phyloP scores from a whole-genome alignment of 1,284 basidiomycete genomes.

The Gomphus sp. region DNA sequence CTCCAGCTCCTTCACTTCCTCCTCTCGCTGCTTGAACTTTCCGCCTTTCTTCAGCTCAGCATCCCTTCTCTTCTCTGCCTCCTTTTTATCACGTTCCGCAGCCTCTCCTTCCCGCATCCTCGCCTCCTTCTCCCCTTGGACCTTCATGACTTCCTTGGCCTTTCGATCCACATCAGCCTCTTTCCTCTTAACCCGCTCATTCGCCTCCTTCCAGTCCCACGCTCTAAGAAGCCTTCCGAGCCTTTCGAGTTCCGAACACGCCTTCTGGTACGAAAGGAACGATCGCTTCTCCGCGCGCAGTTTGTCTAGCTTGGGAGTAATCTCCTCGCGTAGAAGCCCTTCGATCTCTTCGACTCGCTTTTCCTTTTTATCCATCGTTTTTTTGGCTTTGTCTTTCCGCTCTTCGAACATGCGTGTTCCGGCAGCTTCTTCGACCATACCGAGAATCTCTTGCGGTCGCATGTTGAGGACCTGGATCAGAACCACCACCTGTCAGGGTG shows the following conservation, averaged over 20 bases:
- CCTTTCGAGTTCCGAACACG: conserved; percentile 83
- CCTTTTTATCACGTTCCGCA: conserved; percentile 48
- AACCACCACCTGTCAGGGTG: not conserved
- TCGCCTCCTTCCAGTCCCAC: conserved; percentile 75
- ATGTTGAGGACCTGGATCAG: conserved; percentile 81
- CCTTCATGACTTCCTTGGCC: conserved; percentile 33
- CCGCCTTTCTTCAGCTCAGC: conserved; percentile 69
- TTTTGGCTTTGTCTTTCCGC: conserved; percentile 93
- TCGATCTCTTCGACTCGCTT: conserved; percentile 92
- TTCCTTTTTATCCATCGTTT: conserved; percentile 97
- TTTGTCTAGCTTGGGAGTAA: conserved; percentile 90
- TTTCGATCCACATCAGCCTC: conserved; percentile 46
- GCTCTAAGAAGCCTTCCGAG: conserved; percentile 80
- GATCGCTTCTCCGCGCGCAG: conserved; percentile 86
- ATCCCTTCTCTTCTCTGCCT: conserved; percentile 59
- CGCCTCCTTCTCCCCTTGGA: conserved; percentile 39
- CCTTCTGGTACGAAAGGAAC: conserved; percentile 89
- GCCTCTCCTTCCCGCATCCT: conserved; percentile 39
- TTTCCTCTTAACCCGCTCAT: conserved; percentile 36
- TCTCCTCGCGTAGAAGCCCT: conserved; percentile 78
- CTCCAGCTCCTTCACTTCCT: conserved; percentile 70
- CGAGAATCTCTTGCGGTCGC: conserved; percentile 95
- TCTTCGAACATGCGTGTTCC: conserved; percentile 99
- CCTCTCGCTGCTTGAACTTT: conserved; percentile 71
- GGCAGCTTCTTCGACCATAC: conserved; percentile 98